phyloP scores from a whole-genome alignment of 306 rosid species.

The Malus orientalis region DNA sequence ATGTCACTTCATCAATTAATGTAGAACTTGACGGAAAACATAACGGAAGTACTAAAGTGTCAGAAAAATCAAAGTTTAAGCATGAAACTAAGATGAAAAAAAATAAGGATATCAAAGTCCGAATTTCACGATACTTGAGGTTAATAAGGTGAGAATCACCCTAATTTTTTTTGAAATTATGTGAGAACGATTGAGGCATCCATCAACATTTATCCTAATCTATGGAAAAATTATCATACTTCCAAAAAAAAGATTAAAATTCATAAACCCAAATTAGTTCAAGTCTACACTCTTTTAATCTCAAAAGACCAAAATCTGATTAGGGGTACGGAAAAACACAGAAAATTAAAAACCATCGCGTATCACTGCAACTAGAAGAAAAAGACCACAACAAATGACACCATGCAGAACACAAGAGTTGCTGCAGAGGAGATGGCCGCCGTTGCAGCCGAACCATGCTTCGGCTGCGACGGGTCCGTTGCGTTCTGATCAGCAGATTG shows the following conservation, averaged over 20 bases:
- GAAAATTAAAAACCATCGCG: not conserved
- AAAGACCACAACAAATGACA: slow-evolving; percentile 4
- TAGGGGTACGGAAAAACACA: not conserved
- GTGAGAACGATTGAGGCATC: too few relatives aligned
- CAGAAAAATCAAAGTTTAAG: too few relatives aligned
- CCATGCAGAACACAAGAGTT: not conserved
- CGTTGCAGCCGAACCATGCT: slow-evolving; percentile 4
- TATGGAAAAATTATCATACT: not conserved
- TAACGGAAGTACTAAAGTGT: too few relatives aligned
- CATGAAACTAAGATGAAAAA: too few relatives aligned
- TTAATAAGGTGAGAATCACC: not conserved
- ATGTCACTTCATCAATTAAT: too few relatives aligned
- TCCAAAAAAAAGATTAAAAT: too few relatives aligned
- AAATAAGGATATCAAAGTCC: too few relatives aligned
- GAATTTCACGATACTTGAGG: not conserved
- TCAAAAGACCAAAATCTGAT: not conserved
- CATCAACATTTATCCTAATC: too few relatives aligned
- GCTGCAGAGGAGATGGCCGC: slow-evolving; percentile 1
- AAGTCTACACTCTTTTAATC: too few relatives aligned
- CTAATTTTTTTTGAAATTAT: too few relatives aligned
- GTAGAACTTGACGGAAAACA: too few relatives aligned
- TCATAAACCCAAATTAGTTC: too few relatives aligned
- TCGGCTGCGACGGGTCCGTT: not conserved
- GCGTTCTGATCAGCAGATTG: slow-evolving; percentile 16
- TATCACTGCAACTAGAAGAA: not conserved